Evolutionary conservation across 2,329 filamentous ascomycete genomes (phyloP), one percentile per base, ranked within the genome.

Genomic region (Chalaropsis thielavioides): DNA sequence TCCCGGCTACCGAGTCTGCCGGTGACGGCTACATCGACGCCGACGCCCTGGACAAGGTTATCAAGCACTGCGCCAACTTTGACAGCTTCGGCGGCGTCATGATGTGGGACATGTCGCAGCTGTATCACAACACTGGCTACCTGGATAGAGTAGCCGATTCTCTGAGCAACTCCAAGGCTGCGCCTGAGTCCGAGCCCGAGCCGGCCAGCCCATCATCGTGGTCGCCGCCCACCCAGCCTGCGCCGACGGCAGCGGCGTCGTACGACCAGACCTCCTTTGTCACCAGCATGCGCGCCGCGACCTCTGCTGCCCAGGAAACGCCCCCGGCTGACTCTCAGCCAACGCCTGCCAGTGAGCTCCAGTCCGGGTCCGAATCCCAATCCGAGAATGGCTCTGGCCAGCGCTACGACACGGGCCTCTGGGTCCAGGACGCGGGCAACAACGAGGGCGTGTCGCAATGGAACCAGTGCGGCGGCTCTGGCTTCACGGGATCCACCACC

Each of bases 121-220:
- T 74, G 60, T 76, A 75, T 66, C 73, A 74, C n/a, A 86, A 87
- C 72, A 41, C 69, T 1, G 83, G 82, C 0, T 85, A 84, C 71
- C 73, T 86, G 64, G 72, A 74, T 31, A 71, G 75, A 44, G 73
- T 84, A 3, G 72, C 73, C 69, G 65, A 70, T 41, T 71, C 74
- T 65, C 70, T 80, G 64, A 70, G 68, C 10, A 24, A 24, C 6
- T 13, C 46, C 46, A 51, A 51, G 69, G 63, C 35, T 8, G 35
- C 3, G 35, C 35, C 35, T 8, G 7, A 6, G 35, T 8, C 35
- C 62, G 64, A 35, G 1, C 51, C 40, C 0, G 13, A 59, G 22
- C 43, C 43, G 7, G 22, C 40, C 41, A 64, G 43, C 13, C 6
- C 58, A 31, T 27, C 17, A 11, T n/a, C 44, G 41, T 13, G 19